A percentile compares a stretch with the other conserved stretches of the same genome.
phyloP scores from a whole-genome alignment of 1,284 basidiomycete species.

The Moesziomyces sp. region DNA sequence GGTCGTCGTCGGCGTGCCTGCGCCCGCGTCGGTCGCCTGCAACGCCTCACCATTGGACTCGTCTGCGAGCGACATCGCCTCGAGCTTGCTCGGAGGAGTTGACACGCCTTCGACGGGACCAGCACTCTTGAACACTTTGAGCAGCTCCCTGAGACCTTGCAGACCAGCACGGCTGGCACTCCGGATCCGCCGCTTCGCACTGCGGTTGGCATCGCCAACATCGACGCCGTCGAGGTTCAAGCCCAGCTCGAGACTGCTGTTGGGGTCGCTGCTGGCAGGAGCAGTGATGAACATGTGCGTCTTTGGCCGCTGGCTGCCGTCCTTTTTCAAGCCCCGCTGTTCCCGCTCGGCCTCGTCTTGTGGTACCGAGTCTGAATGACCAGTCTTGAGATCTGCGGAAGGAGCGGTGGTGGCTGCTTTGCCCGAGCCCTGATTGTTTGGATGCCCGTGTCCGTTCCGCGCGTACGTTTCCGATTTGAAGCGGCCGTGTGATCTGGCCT shows the following conservation, averaged over 20 bases:
- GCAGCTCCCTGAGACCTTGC: conserved; percentile 48
- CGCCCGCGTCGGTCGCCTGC: conserved; percentile 13
- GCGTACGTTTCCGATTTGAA: conserved; percentile 32
- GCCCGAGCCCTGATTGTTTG: not conserved
- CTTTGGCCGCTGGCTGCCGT: conserved; percentile 2
- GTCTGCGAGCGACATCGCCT: not conserved
- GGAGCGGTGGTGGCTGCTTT: not conserved
- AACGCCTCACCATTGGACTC: conserved; percentile 2
- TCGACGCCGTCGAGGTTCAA: conserved; percentile 11
- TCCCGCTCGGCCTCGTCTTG: not conserved
- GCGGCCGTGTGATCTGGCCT: conserved; percentile 24
- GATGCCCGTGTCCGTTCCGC: conserved; percentile 6
- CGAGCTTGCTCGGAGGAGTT: not conserved
- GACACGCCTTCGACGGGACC: conserved; percentile 5
- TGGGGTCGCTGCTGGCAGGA: conserved; percentile 6
- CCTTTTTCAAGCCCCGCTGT: not conserved
- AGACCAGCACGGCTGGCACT: conserved; percentile 54
- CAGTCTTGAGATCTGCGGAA: not conserved
- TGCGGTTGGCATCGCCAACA: conserved; percentile 33
- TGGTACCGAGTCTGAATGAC: not conserved
- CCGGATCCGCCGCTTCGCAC: conserved; percentile 47
- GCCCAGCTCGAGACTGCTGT: conserved; percentile 4
- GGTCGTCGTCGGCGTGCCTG: conserved; percentile 7
- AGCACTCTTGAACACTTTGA: conserved; percentile 37
- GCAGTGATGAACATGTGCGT: conserved; percentile 24